phyloP scores from a whole-genome alignment of 305 asterid species.

The Fraxinus sp. region DNA sequence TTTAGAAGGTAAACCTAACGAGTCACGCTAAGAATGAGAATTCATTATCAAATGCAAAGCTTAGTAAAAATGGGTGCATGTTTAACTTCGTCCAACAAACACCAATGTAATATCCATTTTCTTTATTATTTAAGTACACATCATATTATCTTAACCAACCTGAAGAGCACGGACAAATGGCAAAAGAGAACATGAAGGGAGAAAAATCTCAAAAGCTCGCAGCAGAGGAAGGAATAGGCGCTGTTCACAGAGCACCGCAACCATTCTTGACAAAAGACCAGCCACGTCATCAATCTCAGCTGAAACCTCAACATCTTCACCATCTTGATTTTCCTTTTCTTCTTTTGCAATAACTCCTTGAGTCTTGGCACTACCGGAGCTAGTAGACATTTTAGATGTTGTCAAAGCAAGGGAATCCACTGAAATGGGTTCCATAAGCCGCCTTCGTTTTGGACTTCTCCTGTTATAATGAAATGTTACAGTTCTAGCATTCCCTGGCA shows the following conservation, averaged over 20 bases:
- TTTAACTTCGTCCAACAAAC: slow-evolving; percentile 14
- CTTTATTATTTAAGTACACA: slow-evolving; percentile 13
- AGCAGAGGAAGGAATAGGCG: slow-evolving; percentile 83
- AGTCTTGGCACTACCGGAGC: slow-evolving; percentile 42
- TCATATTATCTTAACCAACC: slow-evolving; percentile 48
- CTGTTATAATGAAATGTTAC: slow-evolving; percentile 75
- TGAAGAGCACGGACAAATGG: slow-evolving; percentile 95
- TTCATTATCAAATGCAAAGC: neutral
- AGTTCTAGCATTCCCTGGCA: slow-evolving; percentile 67
- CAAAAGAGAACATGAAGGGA: slow-evolving; percentile 90
- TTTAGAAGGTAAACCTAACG: slow-evolving; percentile 8
- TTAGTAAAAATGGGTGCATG: slow-evolving; percentile 8
- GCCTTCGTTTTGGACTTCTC: slow-evolving; percentile 80
- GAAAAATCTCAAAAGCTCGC: slow-evolving; percentile 94
- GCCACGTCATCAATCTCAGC: slow-evolving; percentile 59
- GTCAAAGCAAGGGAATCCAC: slow-evolving; percentile 39
- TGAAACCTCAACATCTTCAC: slow-evolving; percentile 45
- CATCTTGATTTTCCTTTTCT: slow-evolving; percentile 43
- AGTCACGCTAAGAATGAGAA: slow-evolving; percentile 18
- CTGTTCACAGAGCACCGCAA: slow-evolving; percentile 91
- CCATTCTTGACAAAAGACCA: slow-evolving; percentile 79
- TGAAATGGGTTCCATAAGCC: slow-evolving; percentile 63
- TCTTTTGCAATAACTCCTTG: slow-evolving; percentile 50
- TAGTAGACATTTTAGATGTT: slow-evolving; percentile 47
- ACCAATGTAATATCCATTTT: slow-evolving; percentile 12